Evolutionary conservation across 164 flowering plant species (phyloP).

Genomic region (Warburgia ugandensis): DNA sequence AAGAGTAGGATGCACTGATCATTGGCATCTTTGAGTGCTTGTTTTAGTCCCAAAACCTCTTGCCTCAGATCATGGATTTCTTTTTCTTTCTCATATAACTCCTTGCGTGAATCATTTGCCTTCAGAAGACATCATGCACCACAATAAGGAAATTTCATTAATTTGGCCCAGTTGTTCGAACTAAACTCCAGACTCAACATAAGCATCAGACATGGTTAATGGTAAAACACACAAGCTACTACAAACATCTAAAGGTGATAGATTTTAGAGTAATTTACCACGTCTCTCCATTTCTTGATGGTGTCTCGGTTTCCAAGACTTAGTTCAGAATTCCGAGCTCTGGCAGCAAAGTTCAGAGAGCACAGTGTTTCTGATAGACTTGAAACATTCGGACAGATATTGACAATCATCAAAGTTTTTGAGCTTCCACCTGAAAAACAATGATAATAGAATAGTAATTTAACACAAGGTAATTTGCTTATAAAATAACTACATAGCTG

Average conservation of each 20-base stretch:
- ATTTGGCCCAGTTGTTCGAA: neutral
- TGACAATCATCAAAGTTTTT: slow-evolving; percentile 78
- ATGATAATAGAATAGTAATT: neutral
- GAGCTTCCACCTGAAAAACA: slow-evolving; percentile 73
- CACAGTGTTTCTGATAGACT: slow-evolving; percentile 75
- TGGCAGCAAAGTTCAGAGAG: slow-evolving; percentile 72
- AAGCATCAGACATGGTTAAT: neutral
- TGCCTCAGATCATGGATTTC: slow-evolving; percentile 69
- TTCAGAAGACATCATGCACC: slow-evolving; percentile 21
- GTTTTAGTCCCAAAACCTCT: slow-evolving; percentile 58
- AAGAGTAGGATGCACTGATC: slow-evolving; percentile 83
- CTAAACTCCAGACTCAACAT: neutral
- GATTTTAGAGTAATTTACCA: slow-evolving; percentile 45
- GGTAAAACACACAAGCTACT: neutral
- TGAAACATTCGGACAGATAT: slow-evolving; percentile 61
- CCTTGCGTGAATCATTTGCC: slow-evolving; percentile 94
- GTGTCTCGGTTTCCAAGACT: slow-evolving; percentile 97
- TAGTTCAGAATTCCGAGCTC: slow-evolving; percentile 77
- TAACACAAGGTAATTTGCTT: neutral
- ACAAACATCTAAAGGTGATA: slow-evolving; percentile 1
- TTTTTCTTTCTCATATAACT: slow-evolving; percentile 75
- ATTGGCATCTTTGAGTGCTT: slow-evolving; percentile 73
- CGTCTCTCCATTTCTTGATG: slow-evolving; percentile 91
- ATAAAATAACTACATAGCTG: too few relatives aligned
- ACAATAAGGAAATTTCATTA: neutral